phyloP scores from a whole-genome alignment of 202 grass and related monocot genomes.

The Thinopyrum obtusiflorum region DNA sequence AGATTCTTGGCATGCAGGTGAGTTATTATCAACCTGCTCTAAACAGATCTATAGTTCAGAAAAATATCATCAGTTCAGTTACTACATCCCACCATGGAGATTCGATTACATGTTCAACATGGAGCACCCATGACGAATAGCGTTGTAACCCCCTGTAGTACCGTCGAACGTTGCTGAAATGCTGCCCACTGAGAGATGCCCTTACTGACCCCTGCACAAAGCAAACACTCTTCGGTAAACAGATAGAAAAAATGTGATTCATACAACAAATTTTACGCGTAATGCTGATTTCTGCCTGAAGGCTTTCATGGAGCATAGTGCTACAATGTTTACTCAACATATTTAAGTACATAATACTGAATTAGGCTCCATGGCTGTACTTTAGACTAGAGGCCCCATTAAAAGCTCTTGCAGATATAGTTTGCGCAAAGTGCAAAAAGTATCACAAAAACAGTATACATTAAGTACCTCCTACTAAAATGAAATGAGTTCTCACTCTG shows the following conservation, averaged over 20 bases:
- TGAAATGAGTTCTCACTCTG: background rate
- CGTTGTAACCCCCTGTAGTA: background rate
- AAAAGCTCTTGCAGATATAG: background rate
- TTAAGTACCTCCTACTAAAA: background rate
- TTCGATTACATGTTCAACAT: slow-evolving; percentile 9
- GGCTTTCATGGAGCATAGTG: background rate
- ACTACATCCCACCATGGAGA: background rate
- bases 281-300: background rate
- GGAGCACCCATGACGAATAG: background rate
- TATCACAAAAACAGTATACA: background rate
- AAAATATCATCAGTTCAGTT: background rate
- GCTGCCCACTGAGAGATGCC: background rate
- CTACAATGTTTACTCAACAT: background rate
- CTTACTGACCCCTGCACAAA: slow-evolving; percentile 48
- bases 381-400: background rate
- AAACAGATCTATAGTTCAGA: background rate
- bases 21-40: slow-evolving; percentile 11
- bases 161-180: background rate
- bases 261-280: background rate
- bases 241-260: background rate
- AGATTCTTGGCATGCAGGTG: background rate
- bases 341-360: background rate
- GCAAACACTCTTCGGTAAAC: slow-evolving; percentile 15
- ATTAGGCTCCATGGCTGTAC: background rate
- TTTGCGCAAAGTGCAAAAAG: background rate